Evolutionary conservation across 352 stramenopile genomes (phyloP).

Genomic region (Globisporangium perplexum): DNA sequence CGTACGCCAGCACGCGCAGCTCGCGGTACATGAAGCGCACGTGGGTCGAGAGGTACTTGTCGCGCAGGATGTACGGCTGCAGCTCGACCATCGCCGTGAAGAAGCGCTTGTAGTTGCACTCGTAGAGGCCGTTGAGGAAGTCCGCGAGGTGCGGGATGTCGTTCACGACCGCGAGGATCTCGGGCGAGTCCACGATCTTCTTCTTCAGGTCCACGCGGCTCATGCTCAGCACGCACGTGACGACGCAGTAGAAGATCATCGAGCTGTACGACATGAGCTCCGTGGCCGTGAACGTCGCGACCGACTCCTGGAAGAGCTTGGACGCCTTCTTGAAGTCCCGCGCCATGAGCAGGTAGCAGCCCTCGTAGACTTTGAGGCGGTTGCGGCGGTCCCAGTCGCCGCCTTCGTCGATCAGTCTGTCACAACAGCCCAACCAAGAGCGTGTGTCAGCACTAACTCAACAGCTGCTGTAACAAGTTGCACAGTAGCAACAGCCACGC

Average conservation of each 20-base stretch:
- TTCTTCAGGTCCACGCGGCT: constrained; percentile 95
- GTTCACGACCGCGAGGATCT: constrained; percentile 90
- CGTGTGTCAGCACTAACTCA: background rate
- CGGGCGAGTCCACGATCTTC: constrained; percentile 96
- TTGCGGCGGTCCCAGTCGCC: constrained; percentile 99
- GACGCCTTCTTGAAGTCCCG: constrained; percentile 93
- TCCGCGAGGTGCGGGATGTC: constrained; percentile 78
- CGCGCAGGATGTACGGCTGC: constrained; percentile 77
- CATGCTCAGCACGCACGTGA: constrained; percentile 94
- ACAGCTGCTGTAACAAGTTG: background rate
- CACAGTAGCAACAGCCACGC: constrained; percentile 13
- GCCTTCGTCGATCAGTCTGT: constrained; percentile 89
- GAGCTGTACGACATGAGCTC: constrained; percentile 97
- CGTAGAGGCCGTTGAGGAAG: constrained; percentile 94
- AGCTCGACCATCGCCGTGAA: constrained; percentile 91
- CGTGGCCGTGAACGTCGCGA: constrained; percentile 97
- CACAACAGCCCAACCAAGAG: background rate
- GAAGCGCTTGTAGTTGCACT: constrained; percentile 98
- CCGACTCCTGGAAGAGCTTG: constrained; percentile 93
- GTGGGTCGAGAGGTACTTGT: constrained; percentile 94
- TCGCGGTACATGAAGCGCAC: constrained; percentile 94
- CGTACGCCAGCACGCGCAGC: constrained; percentile 96
- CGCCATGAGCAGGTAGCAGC: constrained; percentile 90
- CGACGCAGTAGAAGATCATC: constrained; percentile 97
- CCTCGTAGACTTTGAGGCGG: constrained; percentile 98